Evolutionary conservation across 2,329 filamentous ascomycete genomes (phyloP).

Genomic region (Penicillium carneum): DNA sequence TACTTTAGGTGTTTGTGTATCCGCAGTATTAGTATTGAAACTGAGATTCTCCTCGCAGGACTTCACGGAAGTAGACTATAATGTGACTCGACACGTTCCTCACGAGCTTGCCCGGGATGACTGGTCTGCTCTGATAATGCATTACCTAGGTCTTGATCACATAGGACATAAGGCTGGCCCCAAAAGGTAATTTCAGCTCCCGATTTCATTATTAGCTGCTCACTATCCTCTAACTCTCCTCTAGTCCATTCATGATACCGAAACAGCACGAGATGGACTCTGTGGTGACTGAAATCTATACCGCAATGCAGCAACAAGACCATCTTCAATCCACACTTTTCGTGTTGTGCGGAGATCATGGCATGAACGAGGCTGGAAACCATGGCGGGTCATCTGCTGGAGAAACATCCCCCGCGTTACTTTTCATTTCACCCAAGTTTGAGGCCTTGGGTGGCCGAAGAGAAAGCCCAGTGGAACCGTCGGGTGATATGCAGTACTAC

Average conservation of each 20-base stretch:
- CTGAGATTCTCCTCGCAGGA: constrained; percentile 64
- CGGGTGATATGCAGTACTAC: constrained; percentile 83
- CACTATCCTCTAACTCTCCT: constrained; percentile 38
- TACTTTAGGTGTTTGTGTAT: constrained; percentile 10
- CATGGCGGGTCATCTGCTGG: constrained; percentile 92
- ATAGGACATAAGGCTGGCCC: constrained; percentile 97
- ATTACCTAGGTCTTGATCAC: constrained; percentile 94
- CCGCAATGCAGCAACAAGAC: constrained; percentile 71
- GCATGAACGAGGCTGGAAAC: constrained; percentile 99
- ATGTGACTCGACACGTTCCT: constrained; percentile 89
- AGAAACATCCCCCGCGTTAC: constrained; percentile 89
- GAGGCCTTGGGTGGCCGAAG: constrained; percentile 56
- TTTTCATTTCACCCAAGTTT: constrained; percentile 89
- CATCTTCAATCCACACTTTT: constrained; percentile 82
- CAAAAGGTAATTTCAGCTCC: constrained; percentile 63
- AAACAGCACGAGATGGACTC: constrained; percentile 95
- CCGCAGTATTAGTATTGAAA: constrained; percentile 8
- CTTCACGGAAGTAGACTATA: constrained; percentile 96
- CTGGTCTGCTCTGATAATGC: constrained; percentile 92
- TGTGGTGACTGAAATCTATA: constrained; percentile 78
- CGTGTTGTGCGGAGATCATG: constrained; percentile 89
- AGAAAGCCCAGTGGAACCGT: constrained; percentile 64
- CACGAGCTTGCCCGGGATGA: constrained; percentile 77
- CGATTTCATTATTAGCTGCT: not conserved
- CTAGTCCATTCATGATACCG: constrained; percentile 83